These are phyloP conservation scores for Chrysochromulina parva DNA, from an alignment of 78 protist genomes.

Conservation along the genomic window DNA sequence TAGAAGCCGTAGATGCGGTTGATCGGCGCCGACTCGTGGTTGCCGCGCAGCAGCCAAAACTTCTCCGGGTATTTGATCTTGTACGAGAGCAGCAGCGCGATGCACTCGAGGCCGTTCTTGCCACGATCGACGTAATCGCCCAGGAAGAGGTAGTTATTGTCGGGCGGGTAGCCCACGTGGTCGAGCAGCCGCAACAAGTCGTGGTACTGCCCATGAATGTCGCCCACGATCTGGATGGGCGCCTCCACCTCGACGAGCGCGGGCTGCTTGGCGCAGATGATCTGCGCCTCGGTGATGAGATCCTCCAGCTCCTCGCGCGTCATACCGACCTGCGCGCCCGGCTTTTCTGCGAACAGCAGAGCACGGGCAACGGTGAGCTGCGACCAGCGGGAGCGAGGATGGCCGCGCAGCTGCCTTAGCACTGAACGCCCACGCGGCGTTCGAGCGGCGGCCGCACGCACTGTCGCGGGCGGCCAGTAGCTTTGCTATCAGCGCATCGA, in stretches of 20 bases:
- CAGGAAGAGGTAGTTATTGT: conserved; percentile 96
- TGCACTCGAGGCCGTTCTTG: conserved; percentile 95
- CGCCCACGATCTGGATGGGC: conserved; percentile 97
- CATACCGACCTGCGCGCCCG: no score
- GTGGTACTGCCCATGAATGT: conserved; percentile 98
- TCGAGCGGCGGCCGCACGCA: no score
- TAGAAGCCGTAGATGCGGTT: conserved; percentile 99
- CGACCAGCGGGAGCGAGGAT: no score
- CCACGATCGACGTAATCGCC: conserved; percentile 99
- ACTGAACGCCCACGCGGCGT: no score
- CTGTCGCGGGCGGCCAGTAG: no score
- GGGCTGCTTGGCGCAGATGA: no score
- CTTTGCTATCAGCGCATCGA: no score
- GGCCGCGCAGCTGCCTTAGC: no score
- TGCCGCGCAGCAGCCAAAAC: conserved; percentile 98
- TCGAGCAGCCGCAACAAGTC: conserved; percentile 97
- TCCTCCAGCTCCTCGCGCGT: no score
- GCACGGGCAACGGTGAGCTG: no score
- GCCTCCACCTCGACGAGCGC: conserved; percentile 93
- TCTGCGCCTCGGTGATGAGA: no score
- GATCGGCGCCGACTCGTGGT: conserved; percentile 99
- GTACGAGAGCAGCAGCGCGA: conserved; percentile 96
- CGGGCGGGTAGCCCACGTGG: conserved; percentile 99
- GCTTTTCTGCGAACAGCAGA: no score
- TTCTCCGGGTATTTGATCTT: conserved; percentile 99